A percentile compares a stretch with the other conserved stretches of the same genome.
These are phyloP conservation scores for Trametes coccinea DNA, from an alignment of 768 basidiomycete genomes.

Conservation along the genomic window DNA sequence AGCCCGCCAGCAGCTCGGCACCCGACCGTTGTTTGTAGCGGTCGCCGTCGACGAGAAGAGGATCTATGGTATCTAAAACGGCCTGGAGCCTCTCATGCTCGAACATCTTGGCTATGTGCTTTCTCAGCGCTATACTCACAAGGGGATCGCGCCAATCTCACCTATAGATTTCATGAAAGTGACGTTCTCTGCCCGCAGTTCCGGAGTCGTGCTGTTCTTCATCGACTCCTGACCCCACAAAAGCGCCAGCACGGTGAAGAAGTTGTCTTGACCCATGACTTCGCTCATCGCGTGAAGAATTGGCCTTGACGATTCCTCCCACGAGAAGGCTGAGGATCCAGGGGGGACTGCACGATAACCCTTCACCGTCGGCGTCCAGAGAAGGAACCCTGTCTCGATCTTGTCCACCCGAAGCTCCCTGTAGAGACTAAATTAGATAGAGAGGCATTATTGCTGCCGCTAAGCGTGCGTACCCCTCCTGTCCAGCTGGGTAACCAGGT, in stretches of 20 bases:
- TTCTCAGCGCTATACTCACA: constrained; percentile 9
- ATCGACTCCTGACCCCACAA: constrained; percentile 85
- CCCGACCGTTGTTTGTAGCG: constrained; percentile 87
- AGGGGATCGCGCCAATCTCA: constrained; percentile 24
- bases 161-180: constrained; percentile 51
- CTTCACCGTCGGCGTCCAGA: constrained; percentile 66
- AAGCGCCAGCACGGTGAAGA: constrained; percentile 58
- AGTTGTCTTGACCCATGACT: constrained; percentile 48
- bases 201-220: constrained; percentile 49
- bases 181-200: constrained; percentile 57
- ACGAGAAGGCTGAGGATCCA: constrained; percentile 42
- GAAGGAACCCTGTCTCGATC: constrained; percentile 73
- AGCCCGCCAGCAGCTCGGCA: constrained; percentile 69
- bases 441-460: background rate
- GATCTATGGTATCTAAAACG: constrained; percentile 57
- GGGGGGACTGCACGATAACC: constrained; percentile 50
- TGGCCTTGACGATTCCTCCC: constrained; percentile 56
- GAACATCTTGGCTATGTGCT: constrained; percentile 63
- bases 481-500: constrained; percentile 16
- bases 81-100: constrained; percentile 52
- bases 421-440: background rate
- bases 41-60: constrained; percentile 62
- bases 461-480: constrained; percentile 17
- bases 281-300: constrained; percentile 53
- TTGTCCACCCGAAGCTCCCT: constrained; percentile 69